Evolutionary conservation across 768 basidiomycete species (phyloP).

Genomic region (Termitomyces sp.): DNA sequence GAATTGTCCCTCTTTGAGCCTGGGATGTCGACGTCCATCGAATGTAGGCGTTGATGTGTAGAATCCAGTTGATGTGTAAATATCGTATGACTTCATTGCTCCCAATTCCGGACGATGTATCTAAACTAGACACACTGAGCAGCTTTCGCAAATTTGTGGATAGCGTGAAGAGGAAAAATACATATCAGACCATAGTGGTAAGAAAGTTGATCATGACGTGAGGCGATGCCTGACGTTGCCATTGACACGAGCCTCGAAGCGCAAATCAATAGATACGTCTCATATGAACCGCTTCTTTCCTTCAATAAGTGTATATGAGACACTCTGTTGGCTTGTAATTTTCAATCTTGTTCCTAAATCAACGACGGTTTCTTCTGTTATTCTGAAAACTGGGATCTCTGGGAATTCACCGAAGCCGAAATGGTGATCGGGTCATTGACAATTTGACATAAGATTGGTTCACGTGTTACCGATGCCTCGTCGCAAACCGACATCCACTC

Average conservation of each 20-base stretch:
- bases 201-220: slow-evolving; percentile 10
- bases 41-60: slow-evolving; percentile 20
- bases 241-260: slow-evolving; percentile 6
- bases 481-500: slow-evolving; percentile 54
- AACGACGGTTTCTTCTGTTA: not conserved
- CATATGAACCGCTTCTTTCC: not conserved
- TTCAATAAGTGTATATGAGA: not conserved
- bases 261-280: not conserved
- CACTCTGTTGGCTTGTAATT: not conserved
- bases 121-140: not conserved
- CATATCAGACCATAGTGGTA: slow-evolving; percentile 13
- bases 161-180: not conserved
- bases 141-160: not conserved
- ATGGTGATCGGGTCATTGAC: not conserved
- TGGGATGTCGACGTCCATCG: slow-evolving; percentile 31
- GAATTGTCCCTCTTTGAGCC: slow-evolving; percentile 55
- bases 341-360: not conserved
- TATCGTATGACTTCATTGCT: slow-evolving; percentile 17
- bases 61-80: slow-evolving; percentile 13
- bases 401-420: not conserved
- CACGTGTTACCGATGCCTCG: slow-evolving; percentile 30
- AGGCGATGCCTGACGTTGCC: slow-evolving; percentile 10
- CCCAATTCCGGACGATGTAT: not conserved
- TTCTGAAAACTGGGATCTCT: not conserved
- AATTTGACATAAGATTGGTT: too few species aligned